Base-by-base conservation (phyloP, 2,329 filamentous ascomycete species). In the Curvularia lunata region DNA sequence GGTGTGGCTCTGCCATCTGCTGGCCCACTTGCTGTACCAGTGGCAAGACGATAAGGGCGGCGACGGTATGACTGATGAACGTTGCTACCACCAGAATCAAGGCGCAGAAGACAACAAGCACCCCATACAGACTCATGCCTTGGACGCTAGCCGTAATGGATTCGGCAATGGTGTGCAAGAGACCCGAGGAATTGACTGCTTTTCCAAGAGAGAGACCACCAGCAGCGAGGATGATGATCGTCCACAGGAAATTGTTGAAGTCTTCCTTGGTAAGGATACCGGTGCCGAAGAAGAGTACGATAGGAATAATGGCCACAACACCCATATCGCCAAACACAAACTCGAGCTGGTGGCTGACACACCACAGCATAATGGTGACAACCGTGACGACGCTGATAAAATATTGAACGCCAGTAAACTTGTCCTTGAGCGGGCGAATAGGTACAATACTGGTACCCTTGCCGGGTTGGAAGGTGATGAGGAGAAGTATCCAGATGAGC, bases 231-330 rank as follows among this genome's bases (percentile, higher is more conserved):
- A 99, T 98, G 78, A 99, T 97, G 78, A 99, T 99, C 19, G 96
- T 99, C 95, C 95, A 99, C 38, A 97, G 89, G 78, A 99, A 99
- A 78, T 99, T 99, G 82, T 99, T 99, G 76, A 99, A 99, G 79
- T 99, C 95, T 78, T 98, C 95, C 79, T 98, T 99, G 48, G 93
- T 98, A 30, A 99, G 83, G 65, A 98, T 94, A 10, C 95, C 95
- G 1, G 92, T 93, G 53, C 95, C 95, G 70, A 99, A 99, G 84
- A 99, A 99, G 41, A 97, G 83, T 3, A 96, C 90, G 50, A 99
- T 89, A 5, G 95, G 95, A 59, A 99, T 92, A 73, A 99, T 96
- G 57, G 95, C 96, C 41, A 99, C 91, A 52, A 99, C 93, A 52
- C 95, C 95, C 95, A 99, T 99, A 74, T 99, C 94, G 53, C 95